These are phyloP conservation scores for Schizonepeta tenuifolia DNA, from an alignment of 257 asterid species.

Conservation along the genomic window DNA sequence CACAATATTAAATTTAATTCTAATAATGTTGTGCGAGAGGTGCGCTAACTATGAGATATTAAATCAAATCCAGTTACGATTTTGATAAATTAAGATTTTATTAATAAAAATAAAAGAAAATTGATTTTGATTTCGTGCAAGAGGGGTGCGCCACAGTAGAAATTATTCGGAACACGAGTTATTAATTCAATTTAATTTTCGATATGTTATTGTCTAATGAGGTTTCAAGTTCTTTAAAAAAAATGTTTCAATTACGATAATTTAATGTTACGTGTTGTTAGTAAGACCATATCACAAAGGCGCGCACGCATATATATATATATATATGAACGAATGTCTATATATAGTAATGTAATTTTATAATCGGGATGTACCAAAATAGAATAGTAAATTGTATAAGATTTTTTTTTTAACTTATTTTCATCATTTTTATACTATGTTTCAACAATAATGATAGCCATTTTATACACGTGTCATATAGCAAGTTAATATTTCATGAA, in stretches of 20 bases:
- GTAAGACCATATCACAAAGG: no score
- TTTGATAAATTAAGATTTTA: no score
- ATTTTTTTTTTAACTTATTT: no score
- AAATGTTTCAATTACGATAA: background rate
- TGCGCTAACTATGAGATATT: no score
- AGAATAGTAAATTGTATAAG: background rate
- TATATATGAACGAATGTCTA: background rate
- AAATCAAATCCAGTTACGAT: no score
- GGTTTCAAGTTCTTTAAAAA: background rate
- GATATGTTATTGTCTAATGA: background rate
- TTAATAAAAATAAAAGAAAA: no score
- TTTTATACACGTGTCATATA: background rate
- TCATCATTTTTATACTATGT: no score
- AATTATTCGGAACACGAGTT: background rate
- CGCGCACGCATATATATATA: no score
- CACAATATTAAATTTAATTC: no score
- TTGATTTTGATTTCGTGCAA: no score
- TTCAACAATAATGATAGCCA: no score
- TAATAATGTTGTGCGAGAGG: no score
- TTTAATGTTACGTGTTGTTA: background rate
- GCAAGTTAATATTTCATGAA: background rate
- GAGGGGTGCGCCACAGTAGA: background rate
- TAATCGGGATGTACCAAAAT: background rate
- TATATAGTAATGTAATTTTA: background rate
- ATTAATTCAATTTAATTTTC: background rate